phyloP scores from a whole-genome alignment of 75 land plant species.

The Sequoia sempervirens region DNA sequence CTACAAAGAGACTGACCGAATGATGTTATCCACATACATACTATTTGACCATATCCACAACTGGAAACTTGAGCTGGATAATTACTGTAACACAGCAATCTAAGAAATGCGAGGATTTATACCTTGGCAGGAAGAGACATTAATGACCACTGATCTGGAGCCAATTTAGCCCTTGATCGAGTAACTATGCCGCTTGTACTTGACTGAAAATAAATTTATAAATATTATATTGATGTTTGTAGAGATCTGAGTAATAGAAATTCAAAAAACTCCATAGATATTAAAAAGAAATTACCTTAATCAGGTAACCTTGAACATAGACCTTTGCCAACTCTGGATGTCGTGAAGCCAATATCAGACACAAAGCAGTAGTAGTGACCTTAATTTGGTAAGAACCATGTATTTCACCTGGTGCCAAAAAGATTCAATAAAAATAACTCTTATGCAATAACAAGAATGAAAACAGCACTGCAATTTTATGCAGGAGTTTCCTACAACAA shows the following conservation, averaged over 20 bases:
- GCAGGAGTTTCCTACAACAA: not conserved
- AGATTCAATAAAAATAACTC: not conserved
- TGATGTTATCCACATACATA: not conserved
- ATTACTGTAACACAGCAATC: not conserved
- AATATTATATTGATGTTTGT: not conserved
- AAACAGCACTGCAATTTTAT: not conserved
- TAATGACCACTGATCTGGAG: conserved; percentile 82
- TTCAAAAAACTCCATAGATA: not conserved
- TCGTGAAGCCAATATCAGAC: conserved; percentile 60
- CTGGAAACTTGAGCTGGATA: not conserved
- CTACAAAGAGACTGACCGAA: not conserved
- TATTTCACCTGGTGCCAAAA: conserved; percentile 64
- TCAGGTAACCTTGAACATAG: conserved; percentile 78
- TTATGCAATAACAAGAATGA: not conserved
- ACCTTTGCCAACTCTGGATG: conserved; percentile 66
- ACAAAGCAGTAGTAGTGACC: conserved; percentile 91
- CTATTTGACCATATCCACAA: not conserved
- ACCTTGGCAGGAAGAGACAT: conserved; percentile 87
- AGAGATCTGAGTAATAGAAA: not conserved
- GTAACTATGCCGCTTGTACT: conserved; percentile 70
- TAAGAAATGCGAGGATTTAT: not conserved
- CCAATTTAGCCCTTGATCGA: conserved; percentile 76
- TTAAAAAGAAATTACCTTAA: conserved; percentile 44
- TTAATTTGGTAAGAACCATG: conserved; percentile 94
- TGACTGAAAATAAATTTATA: conserved; percentile 34